These are phyloP conservation scores for Craterostigma plantagineum DNA, from an alignment of 257 asterid species.

Conservation along the genomic window DNA sequence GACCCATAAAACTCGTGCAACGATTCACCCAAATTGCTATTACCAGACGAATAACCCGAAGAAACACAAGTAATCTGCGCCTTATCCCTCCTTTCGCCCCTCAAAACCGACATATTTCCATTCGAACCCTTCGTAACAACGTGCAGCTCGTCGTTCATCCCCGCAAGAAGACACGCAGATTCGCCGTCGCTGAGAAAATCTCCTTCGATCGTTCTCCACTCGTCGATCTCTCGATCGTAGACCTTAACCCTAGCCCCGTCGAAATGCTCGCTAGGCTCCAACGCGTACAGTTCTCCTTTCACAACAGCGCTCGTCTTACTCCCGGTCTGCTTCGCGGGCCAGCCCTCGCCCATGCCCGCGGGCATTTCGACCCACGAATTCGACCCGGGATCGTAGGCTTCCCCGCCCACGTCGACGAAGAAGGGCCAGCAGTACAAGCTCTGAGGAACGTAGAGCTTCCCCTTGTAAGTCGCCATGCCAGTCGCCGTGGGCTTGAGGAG, in stretches of 20 bases:
- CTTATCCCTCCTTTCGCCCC: constrained; percentile 34
- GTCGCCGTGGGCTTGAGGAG: constrained; percentile 87
- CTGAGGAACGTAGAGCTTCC: constrained; percentile 80
- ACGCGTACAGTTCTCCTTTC: constrained; percentile 62
- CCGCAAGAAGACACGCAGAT: constrained; percentile 65
- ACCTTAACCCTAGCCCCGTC: constrained; percentile 74
- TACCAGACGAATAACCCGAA: constrained; percentile 20
- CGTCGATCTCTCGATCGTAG: constrained; percentile 59
- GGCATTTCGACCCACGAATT: constrained; percentile 87
- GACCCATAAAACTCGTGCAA: constrained; percentile 24
- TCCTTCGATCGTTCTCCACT: constrained; percentile 72
- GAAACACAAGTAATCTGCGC: constrained; percentile 15
- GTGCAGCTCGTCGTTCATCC: constrained; percentile 61
- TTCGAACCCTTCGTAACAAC: constrained; percentile 60
- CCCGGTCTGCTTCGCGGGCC: constrained; percentile 99
- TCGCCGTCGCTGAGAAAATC: constrained; percentile 55
- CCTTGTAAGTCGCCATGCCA: constrained; percentile 68
- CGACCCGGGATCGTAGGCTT: constrained; percentile 76
- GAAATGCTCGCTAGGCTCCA: constrained; percentile 59
- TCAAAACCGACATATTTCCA: constrained; percentile 40
- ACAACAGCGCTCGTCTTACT: constrained; percentile 64
- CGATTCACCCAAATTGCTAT: constrained; percentile 15
- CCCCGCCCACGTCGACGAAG: constrained; percentile 92
- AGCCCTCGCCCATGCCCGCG: constrained; percentile 88
- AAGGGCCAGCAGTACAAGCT: constrained; percentile 88